Evolutionary conservation across 805 yeast species (phyloP), one percentile per base, ranked within the genome.

Genomic region (Starmerella geochares): DNA sequence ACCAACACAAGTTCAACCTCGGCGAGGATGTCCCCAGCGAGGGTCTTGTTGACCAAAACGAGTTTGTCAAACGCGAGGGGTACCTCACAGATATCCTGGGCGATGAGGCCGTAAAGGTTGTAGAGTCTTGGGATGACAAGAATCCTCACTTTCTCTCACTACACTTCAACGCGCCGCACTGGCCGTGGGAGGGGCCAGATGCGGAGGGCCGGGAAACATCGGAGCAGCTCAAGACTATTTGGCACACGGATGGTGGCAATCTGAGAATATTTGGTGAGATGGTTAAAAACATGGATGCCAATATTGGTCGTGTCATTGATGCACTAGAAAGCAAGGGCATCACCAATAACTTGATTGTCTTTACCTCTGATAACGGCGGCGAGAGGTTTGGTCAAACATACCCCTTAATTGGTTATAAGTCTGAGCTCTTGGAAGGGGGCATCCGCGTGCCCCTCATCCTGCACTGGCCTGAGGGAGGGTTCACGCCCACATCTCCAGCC

Each of bases 331-430:
- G 54, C 3, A 60, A 64, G 1, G 75, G 70, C 11, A 60, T 70
- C 24, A 80, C 77, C 36, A 74, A 78, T 62, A 78, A 82, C 0
- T 66, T 77, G 55, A 66, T 78, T n/a, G 53, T 76, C 29, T 78
- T 78, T 64, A 74, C 77, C 72, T 76, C 81, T 3, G 82, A 78
- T 61, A 78, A 78, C 60, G 83, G 82, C 21, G 82, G 82, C 4
- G 82, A 78, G 59, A 80, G 82, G 70, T 62, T 75, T 45, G 65
- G 75, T 63, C 80, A 77, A 54, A 81, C 79, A 2, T 63, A 75
- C 56, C 80, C 83, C 2, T 60, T 75, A 40, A 52, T 63, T 3
- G 63, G 65, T 73, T 75, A 69, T 60, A 78, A 77, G 58, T 71
- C 71, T 68, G 78, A 78, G 75, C 72, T 79, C 3, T 67, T 76